These are phyloP conservation scores for Sisymbrium irio DNA, from an alignment of 345 rosid species.

Conservation along the genomic window DNA sequence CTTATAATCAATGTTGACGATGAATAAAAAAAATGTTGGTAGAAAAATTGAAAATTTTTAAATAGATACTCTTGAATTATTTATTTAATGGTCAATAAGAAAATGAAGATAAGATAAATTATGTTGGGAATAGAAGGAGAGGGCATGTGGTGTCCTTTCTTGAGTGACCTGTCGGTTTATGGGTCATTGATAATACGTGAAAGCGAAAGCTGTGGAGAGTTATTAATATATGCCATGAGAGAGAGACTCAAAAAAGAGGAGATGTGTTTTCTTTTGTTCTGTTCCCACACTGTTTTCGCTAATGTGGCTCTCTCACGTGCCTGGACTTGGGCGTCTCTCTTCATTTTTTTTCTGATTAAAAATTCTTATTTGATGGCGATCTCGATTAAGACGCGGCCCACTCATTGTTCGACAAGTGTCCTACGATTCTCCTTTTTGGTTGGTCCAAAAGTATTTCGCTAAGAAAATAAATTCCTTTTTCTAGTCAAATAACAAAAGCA, in stretches of 20 bases:
- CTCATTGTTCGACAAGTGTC: conserved; percentile 13
- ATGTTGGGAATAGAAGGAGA: conserved; percentile 8
- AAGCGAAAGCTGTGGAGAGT: conserved; percentile 32
- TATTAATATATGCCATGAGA: conserved; percentile 12
- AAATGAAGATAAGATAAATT: conserved; percentile 28
- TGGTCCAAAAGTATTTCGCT: conserved; percentile 27
- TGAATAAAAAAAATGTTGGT: not conserved
- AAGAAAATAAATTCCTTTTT: conserved; percentile 6
- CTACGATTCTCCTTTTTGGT: not conserved
- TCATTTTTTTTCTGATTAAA: not conserved
- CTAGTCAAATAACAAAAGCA: conserved; percentile 18
- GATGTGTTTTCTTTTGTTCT: conserved; percentile 39
- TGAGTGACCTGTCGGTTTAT: conserved; percentile 38
- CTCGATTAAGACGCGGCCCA: conserved; percentile 38
- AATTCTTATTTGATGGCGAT: conserved; percentile 28
- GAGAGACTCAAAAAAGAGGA: conserved; percentile 20
- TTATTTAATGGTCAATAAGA: not conserved
- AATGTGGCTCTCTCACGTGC: conserved; percentile 37
- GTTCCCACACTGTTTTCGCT: conserved; percentile 26
- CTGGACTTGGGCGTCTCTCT: not conserved
- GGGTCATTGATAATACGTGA: conserved; percentile 38
- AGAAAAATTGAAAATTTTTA: too few species aligned
- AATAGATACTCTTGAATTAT: not conserved
- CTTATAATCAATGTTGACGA: not conserved
- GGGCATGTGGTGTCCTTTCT: conserved; percentile 33